These are phyloP conservation scores for Bretschneidera sinensis DNA, from an alignment of 345 rosid species.

Conservation along the genomic window DNA sequence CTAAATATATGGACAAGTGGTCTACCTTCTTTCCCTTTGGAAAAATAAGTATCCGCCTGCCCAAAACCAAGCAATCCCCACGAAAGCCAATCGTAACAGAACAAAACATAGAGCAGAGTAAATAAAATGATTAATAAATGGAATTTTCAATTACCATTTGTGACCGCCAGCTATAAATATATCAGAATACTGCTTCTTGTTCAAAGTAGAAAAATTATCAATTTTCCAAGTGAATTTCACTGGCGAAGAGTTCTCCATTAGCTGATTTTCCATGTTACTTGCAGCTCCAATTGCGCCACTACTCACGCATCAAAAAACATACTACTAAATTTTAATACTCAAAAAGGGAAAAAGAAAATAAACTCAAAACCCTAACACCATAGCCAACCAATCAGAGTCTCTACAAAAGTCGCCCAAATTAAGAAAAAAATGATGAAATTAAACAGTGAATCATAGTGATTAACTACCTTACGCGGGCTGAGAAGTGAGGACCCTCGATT, in stretches of 20 bases:
- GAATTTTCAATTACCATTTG: conserved; percentile 44
- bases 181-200: conserved; percentile 61
- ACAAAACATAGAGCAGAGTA: neutral
- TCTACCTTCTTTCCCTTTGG: conserved; percentile 73
- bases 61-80: neutral
- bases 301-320: conserved; percentile 11
- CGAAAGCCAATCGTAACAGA: conserved; percentile 8
- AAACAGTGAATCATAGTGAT: too few species aligned
- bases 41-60: conserved; percentile 58
- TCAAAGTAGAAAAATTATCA: conserved; percentile 52
- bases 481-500: conserved; percentile 56
- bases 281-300: conserved; percentile 44
- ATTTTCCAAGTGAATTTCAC: conserved; percentile 60
- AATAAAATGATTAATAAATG: neutral
- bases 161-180: conserved; percentile 50
- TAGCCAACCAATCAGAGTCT: neutral
- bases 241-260: conserved; percentile 44
- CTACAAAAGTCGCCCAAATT: too few species aligned
- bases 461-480: conserved; percentile 70
- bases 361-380: conserved; percentile 4
- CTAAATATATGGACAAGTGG: conserved; percentile 61
- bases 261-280: conserved; percentile 42
- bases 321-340: neutral
- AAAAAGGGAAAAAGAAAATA: neutral
- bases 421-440: neutral